A percentile compares a stretch with the other conserved stretches of the same genome.
Evolutionary conservation across 371 early-diverging fungal species (phyloP).

Genomic region (Zancudomyces culisetae): DNA sequence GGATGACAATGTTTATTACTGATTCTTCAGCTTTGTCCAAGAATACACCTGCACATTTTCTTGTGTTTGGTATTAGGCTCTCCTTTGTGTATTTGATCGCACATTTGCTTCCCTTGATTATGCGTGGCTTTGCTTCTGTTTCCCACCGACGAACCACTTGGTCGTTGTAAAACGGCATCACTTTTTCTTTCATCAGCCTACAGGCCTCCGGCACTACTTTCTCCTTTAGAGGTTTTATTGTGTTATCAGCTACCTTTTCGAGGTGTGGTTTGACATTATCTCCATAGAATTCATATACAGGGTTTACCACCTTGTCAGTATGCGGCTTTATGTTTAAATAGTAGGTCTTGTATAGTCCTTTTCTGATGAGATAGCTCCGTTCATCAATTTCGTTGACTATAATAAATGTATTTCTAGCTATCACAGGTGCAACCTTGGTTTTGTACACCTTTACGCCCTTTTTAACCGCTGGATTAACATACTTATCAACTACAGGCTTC

Average conservation of each 20-base stretch:
- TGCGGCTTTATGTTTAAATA: not conserved
- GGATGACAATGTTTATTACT: not conserved
- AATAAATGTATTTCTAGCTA: not conserved
- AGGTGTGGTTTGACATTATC: not conserved
- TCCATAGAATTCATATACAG: not conserved
- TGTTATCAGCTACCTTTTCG: not conserved
- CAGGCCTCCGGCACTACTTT: not conserved
- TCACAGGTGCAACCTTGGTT: not conserved
- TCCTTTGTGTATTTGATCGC: not conserved
- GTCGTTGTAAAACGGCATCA: slow-evolving; percentile 1
- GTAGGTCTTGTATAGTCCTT: not conserved
- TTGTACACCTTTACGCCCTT: not conserved
- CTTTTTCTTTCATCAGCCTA: not conserved
- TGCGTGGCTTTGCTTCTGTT: not conserved
- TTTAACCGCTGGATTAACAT: not conserved
- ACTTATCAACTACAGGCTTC: not conserved
- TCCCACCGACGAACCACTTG: not conserved
- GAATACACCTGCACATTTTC: not conserved
- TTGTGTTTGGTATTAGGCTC: not conserved
- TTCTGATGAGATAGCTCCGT: not conserved
- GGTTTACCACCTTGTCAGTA: not conserved
- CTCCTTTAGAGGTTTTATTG: not conserved
- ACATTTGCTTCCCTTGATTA: not conserved
- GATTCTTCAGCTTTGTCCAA: not conserved
- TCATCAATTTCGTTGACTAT: not conserved